Base-by-base conservation (phyloP, 2,329 filamentous ascomycete species). In the Diaporthe capsici region DNA sequence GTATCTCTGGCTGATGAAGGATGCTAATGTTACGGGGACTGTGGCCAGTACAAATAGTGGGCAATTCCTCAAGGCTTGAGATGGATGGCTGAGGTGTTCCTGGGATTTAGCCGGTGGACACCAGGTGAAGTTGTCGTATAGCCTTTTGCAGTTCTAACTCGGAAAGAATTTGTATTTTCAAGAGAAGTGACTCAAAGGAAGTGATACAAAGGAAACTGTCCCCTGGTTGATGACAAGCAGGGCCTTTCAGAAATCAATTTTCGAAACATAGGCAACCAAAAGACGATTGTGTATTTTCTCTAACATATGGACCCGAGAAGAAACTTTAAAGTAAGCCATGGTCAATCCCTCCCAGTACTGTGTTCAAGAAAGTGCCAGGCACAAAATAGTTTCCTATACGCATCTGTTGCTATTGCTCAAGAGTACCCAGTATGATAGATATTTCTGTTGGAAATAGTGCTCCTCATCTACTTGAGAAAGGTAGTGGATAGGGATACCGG, bases 1-100 rank as follows among this genome's bases (percentile, higher is more conserved):
- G 58, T 81, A 81, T 75, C 53, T 82, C 34, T 81, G 79, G 79
- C 60, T 81, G 47, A 68, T 82, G 78, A 81, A 80, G 76, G 80
- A 81, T 60, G 73, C 72, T 7, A 81, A 81, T 65, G 78, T 76
- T 12, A 81, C 80, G 12, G 80, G 80, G 28, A 77, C 77, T 1
- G 71, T 77, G 13, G 80, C 78, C 1, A 57, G 71, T 42, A 79
- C 79, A 3, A 78, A 80, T 70, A 67, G 75, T 25, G 79, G 78
- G 17, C 49, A 49, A 9, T 71, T 80, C 44, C 34, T 80, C 49
- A 77, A 68, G 34, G 47, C 47, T 28, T 68, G 34, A 68, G 22
- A 17, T 20, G 6, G 51, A 3, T 7, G 22, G 8, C 7, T n/a
- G 28, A 17, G 9, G 31, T 2, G 6, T 9, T 57, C 28, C 7